Evolutionary conservation across 495 filamentous ascomycete genomes (phyloP).

Genomic region (Aspergillus ostianus): DNA sequence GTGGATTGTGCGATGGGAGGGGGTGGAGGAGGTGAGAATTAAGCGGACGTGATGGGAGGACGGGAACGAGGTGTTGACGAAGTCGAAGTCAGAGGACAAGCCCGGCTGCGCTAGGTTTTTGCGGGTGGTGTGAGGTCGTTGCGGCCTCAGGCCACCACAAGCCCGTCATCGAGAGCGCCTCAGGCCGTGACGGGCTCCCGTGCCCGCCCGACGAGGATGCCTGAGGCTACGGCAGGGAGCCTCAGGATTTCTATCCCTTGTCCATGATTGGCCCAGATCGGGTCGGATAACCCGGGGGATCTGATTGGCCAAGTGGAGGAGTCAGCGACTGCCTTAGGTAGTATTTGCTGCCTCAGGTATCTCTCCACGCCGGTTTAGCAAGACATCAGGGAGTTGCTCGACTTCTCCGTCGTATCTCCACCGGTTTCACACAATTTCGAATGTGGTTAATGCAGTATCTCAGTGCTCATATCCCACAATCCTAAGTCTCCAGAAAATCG

Average conservation of each 20-base stretch:
- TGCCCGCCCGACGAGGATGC: slow-evolving; percentile 23
- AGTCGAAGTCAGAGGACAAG: slow-evolving; percentile 30
- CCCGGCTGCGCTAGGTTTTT: slow-evolving; percentile 44
- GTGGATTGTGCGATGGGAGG: slow-evolving; percentile 33
- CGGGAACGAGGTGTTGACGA: slow-evolving; percentile 33
- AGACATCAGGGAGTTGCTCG: no score
- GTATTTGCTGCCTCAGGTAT: not conserved
- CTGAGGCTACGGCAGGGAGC: slow-evolving; percentile 33
- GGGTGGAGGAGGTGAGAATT: slow-evolving; percentile 32
- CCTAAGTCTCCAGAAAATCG: no score
- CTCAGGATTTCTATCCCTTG: slow-evolving; percentile 25
- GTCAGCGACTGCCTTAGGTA: not conserved
- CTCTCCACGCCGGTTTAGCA: no score
- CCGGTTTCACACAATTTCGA: no score
- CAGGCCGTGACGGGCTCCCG: slow-evolving; percentile 15
- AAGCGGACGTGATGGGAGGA: slow-evolving; percentile 28
- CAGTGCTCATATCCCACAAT: no score
- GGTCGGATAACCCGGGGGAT: not conserved
- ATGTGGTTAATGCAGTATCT: no score
- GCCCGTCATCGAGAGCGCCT: slow-evolving; percentile 16
- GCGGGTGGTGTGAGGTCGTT: slow-evolving; percentile 47
- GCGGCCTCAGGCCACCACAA: slow-evolving; percentile 27
- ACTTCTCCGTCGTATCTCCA: no score
- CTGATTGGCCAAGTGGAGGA: slow-evolving; percentile 10
- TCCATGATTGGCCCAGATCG: slow-evolving; percentile 29